Base-by-base conservation (phyloP, 1,284 basidiomycete species). In the Cryptococcus amylolentus region DNA sequence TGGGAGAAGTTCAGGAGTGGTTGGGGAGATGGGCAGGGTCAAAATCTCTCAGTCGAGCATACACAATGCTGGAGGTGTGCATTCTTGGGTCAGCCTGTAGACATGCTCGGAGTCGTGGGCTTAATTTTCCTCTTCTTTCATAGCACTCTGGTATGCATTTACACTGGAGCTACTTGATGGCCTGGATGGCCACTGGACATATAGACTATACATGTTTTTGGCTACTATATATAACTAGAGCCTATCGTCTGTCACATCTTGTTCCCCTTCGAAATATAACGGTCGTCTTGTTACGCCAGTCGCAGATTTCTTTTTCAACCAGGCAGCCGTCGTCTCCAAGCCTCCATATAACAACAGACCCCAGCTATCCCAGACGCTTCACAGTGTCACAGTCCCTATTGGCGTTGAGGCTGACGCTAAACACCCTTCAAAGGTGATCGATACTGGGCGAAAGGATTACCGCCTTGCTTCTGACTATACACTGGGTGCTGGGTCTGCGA, bases 41-140 rank as follows among this genome's bases (percentile, higher is more conserved):
- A 97, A 98, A 77, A 93, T 97, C 68, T 91, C 91, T 3, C 91
- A 96, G 79, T 93, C 91, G 20, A 83, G 84, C 58, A 77, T 98
- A 73, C 93, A 96, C 70, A 98, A 98, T 75, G 85, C 91, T 0
- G 84, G 85, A 1, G 95, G 95, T 1, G 80, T 88, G 44, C 90
- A 90, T 70, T 94, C 89, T 66, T 98, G 88, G 88, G 92, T 97
- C 64, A 91, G 91, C 13, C 77, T 97, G 46, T 83, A 73, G 51
- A 26, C 26, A 23, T 8, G 18, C 18, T 42, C 8, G 41, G 20
- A 23, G 41, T 18, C 41, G 20, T n/a, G 41, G 41, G 20, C 41
- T 12, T 42, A 42, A 35, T 6, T 1, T 10, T 35, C 31, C 31
- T 35, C 23, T 23, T 23, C 23, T 23, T 23, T 23, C 10, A 35